Evolutionary conservation across 345 rosid genomes (phyloP).

Genomic region (Excoecaria cochinchinensis): DNA sequence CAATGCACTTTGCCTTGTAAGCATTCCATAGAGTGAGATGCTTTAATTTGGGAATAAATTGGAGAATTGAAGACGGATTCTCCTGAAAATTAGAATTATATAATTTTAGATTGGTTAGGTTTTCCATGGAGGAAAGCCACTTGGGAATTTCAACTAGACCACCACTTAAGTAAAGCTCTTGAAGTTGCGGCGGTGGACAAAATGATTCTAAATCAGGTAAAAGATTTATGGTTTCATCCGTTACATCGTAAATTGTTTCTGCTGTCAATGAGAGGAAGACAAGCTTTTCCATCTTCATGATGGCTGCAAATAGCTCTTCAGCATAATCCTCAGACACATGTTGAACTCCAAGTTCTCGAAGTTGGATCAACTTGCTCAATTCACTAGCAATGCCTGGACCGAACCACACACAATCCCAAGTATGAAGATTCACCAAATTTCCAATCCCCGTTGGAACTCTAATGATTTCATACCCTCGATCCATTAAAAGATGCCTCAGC

Average conservation of each 20-base stretch:
- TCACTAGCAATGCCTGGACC: conserved; percentile 9
- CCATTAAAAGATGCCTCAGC: conserved; percentile 8
- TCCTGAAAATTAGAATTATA: background rate
- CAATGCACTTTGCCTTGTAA: conserved; percentile 2
- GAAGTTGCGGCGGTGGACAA: conserved; percentile 11
- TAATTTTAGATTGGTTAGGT: background rate
- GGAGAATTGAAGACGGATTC: background rate
- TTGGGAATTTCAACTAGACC: background rate
- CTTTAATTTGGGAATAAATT: conserved; percentile 12
- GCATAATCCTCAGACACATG: conserved; percentile 9
- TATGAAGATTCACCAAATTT: conserved; percentile 3
- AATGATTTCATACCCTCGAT: background rate
- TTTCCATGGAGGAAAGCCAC: conserved; percentile 3
- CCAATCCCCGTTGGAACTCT: conserved; percentile 2
- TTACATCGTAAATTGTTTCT: background rate
- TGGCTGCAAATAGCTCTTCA: background rate
- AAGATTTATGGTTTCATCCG: background rate
- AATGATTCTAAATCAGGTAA: background rate
- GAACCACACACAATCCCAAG: conserved; percentile 6
- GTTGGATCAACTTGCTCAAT: conserved; percentile 9
- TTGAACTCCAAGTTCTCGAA: conserved; percentile 1
- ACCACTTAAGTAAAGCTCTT: background rate
- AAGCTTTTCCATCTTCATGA: conserved; percentile 6
- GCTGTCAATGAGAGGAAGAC: background rate
- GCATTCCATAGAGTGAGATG: background rate